Conservation (phyloP, 1,284 basidiomycete species). For the Anthracocystis setariae region DNA sequence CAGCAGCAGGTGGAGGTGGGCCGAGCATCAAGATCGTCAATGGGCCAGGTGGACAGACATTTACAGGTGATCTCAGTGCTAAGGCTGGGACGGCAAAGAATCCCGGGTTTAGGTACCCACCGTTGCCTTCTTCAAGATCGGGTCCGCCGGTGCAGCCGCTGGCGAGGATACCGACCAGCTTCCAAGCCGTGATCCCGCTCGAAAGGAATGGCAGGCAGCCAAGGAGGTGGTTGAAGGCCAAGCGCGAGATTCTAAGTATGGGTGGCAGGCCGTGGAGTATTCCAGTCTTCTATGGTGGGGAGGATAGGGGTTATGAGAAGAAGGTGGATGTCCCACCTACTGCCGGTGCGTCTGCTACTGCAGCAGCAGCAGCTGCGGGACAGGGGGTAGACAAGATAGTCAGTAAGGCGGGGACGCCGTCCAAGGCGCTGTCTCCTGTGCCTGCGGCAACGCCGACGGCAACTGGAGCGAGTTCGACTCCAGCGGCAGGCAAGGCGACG, state of each 20-base stretch:
- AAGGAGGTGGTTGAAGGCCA: slow-evolving; percentile 48
- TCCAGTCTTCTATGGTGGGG: slow-evolving; percentile 52
- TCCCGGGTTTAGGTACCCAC: slow-evolving; percentile 55
- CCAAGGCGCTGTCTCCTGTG: slow-evolving; percentile 16
- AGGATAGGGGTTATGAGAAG: slow-evolving; percentile 45
- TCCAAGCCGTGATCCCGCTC: slow-evolving; percentile 49
- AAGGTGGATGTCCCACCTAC: slow-evolving; percentile 18
- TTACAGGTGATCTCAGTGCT: slow-evolving; percentile 40
- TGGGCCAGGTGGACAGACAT: slow-evolving; percentile 28
- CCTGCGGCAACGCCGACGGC: slow-evolving; percentile 15
- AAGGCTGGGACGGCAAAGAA: slow-evolving; percentile 44
- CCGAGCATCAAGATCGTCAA: slow-evolving; percentile 39
- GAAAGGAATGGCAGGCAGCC: slow-evolving; percentile 39
- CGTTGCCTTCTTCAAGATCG: slow-evolving; percentile 39
- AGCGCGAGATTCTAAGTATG: slow-evolving; percentile 57
- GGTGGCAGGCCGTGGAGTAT: slow-evolving; percentile 58
- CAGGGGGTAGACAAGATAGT: slow-evolving; percentile 4
- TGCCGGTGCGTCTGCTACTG: neutral
- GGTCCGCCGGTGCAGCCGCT: slow-evolving; percentile 53
- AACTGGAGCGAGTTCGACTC: neutral
- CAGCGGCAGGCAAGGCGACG: neutral
- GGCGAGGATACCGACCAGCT: slow-evolving; percentile 49
- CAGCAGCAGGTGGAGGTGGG: neutral
- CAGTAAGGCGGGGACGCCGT: slow-evolving; percentile 28
- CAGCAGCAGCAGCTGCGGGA: neutral